Percentiles rank a stretch among this genome's conserved stretches.
Conservation (phyloP, 148 eudicot species). For the Arbutus unedo region DNA sequence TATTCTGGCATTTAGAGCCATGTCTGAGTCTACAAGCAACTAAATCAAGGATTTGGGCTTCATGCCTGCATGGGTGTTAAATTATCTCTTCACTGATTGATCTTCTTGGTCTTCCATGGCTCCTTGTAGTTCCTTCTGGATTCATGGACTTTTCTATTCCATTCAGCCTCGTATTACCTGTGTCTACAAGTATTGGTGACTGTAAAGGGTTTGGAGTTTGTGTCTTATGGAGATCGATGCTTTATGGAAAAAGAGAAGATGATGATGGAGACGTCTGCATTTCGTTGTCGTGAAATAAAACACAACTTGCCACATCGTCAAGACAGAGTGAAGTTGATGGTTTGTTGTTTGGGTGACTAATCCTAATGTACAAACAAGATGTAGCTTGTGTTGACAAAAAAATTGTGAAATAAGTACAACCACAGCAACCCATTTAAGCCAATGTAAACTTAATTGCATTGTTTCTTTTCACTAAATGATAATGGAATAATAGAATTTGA, state of each 20-base stretch:
- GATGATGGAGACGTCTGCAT: neutral
- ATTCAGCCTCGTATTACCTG: neutral
- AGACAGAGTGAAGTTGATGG: neutral
- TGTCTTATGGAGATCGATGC: neutral
- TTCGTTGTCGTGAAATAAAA: neutral
- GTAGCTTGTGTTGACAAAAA: neutral
- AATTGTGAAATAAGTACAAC: neutral
- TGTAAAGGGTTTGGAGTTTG: neutral
- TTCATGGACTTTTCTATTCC: neutral
- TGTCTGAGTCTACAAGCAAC: neutral
- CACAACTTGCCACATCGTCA: neutral
- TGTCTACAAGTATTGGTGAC: neutral
- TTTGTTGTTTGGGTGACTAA: neutral
- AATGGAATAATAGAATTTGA: no score
- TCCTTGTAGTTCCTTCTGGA: neutral
- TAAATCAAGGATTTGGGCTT: neutral
- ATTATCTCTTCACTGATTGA: neutral
- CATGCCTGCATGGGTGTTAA: neutral
- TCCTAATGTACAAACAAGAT: neutral
- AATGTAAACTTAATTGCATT: neutral
- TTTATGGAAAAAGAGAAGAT: neutral
- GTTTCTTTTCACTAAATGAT: neutral
- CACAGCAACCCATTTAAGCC: neutral
- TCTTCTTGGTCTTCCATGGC: neutral
- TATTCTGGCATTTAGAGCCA: neutral